Percentiles rank a stretch among this genome's conserved stretches.
Conservation (phyloP, 1,284 basidiomycete species). For the Earliella scabrosa region DNA sequence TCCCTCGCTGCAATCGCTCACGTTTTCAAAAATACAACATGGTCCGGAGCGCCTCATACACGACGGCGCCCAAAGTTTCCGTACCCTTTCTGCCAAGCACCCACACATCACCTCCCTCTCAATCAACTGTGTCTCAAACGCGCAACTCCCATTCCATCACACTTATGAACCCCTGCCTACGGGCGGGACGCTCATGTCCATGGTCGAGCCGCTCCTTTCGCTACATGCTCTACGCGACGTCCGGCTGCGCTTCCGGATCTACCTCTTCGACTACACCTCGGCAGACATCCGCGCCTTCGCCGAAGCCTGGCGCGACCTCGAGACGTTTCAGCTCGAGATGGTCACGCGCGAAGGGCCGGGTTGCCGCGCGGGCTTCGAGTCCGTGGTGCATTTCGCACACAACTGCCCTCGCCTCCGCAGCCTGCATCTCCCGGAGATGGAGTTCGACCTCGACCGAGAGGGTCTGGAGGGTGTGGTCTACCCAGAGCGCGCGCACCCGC, state of each 20-base stretch:
- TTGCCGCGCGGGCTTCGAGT: constrained; percentile 1
- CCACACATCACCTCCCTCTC: neutral
- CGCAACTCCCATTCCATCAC: neutral
- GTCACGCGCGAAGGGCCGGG: neutral
- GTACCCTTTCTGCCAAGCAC: neutral
- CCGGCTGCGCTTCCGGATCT: neutral
- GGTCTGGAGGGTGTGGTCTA: neutral
- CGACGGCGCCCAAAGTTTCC: neutral
- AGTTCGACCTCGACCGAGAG: neutral
- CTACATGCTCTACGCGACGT: constrained; percentile 1
- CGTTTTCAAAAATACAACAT: neutral
- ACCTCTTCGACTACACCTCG: neutral
- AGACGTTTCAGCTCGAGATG: neutral
- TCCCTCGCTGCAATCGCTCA: neutral
- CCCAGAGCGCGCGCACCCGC: neutral
- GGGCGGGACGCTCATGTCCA: neutral
- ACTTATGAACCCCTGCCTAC: neutral
- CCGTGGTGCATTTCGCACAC: constrained; percentile 2
- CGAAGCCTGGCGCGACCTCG: constrained; percentile 2
- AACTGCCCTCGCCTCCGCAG: neutral
- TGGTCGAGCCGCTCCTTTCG: constrained; percentile 1
- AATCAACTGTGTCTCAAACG: neutral
- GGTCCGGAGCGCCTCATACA: neutral
- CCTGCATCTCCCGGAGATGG: constrained; percentile 5
- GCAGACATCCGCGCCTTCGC: constrained; percentile 3